A percentile compares a stretch with the other conserved stretches of the same genome.
Evolutionary conservation across 164 flowering plant species (phyloP).

Genomic region (Sedum album): DNA sequence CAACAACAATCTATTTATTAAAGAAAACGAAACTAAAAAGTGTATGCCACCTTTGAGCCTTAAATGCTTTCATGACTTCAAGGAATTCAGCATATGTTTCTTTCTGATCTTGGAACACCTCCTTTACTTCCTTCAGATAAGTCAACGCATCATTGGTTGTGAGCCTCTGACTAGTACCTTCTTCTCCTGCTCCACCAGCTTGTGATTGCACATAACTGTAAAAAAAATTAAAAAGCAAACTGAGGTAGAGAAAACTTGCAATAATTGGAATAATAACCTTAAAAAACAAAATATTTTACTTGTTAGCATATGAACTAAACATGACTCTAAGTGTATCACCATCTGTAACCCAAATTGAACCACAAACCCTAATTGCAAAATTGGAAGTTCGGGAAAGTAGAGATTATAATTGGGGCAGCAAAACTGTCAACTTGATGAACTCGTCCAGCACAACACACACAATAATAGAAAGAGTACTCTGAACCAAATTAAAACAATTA

Average conservation of each 20-base stretch:
- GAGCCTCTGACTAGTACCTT: slow-evolving; percentile 30
- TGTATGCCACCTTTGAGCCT: slow-evolving; percentile 56
- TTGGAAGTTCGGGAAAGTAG: too few relatives aligned
- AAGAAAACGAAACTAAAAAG: background rate
- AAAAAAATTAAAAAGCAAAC: too few relatives aligned
- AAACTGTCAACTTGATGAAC: too few relatives aligned
- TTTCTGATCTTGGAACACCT: slow-evolving; percentile 67
- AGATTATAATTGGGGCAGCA: too few relatives aligned
- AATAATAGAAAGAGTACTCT: background rate
- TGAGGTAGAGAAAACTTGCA: too few relatives aligned
- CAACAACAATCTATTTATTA: background rate
- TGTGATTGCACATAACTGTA: slow-evolving; percentile 34
- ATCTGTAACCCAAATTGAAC: background rate
- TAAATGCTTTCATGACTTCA: slow-evolving; percentile 89
- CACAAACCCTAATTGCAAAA: background rate
- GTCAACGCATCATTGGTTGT: slow-evolving; percentile 75
- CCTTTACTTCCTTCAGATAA: slow-evolving; percentile 77
- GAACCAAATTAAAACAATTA: background rate
- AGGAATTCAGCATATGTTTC: slow-evolving; percentile 77
- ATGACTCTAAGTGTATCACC: background rate
- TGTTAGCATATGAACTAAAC: too few relatives aligned
- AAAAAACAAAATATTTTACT: slow-evolving; percentile 2
- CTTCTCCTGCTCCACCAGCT: slow-evolving; percentile 16
- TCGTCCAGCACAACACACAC: background rate
- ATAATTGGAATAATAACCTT: slow-evolving; percentile 8